These are phyloP conservation scores for Neonectria magnoliae DNA, from an alignment of 2,329 filamentous ascomycete species.

Conservation along the genomic window DNA sequence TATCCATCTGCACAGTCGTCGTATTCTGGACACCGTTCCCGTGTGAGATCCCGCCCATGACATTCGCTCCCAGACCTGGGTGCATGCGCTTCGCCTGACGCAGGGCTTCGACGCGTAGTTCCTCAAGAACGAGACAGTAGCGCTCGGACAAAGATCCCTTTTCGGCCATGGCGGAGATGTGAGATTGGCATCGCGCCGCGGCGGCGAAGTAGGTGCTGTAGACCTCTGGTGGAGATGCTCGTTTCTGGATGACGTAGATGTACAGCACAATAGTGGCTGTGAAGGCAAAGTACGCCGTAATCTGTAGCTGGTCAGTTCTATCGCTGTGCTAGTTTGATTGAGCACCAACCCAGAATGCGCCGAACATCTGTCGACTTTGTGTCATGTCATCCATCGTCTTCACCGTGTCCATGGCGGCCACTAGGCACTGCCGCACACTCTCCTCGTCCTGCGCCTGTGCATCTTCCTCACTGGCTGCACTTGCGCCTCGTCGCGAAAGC, in stretches of 20 bases:
- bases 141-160: constrained; percentile 37
- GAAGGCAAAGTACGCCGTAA: constrained; percentile 41
- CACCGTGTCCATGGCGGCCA: constrained; percentile 36
- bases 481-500: constrained; percentile 20
- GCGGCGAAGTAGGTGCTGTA: constrained; percentile 35
- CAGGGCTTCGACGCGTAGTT: constrained; percentile 35
- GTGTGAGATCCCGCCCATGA: constrained; percentile 9
- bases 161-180: constrained; percentile 37
- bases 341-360: constrained; percentile 35
- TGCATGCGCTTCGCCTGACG: constrained; percentile 36
- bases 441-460: constrained; percentile 21
- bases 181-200: constrained; percentile 34
- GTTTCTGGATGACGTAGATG: constrained; percentile 41
- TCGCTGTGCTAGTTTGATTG: neutral
- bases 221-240: constrained; percentile 31
- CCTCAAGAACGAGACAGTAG: constrained; percentile 38
- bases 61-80: constrained; percentile 14
- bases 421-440: constrained; percentile 34
- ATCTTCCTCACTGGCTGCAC: constrained; percentile 17
- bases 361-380: constrained; percentile 36
- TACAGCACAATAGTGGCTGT: constrained; percentile 40
- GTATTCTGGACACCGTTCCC: constrained; percentile 25
- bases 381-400: constrained; percentile 36
- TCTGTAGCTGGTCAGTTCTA: constrained; percentile 20
- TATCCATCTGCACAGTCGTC: constrained; percentile 14